Conservation (phyloP, 2,329 filamentous ascomycete species). For the Aschersonia sp. region DNA sequence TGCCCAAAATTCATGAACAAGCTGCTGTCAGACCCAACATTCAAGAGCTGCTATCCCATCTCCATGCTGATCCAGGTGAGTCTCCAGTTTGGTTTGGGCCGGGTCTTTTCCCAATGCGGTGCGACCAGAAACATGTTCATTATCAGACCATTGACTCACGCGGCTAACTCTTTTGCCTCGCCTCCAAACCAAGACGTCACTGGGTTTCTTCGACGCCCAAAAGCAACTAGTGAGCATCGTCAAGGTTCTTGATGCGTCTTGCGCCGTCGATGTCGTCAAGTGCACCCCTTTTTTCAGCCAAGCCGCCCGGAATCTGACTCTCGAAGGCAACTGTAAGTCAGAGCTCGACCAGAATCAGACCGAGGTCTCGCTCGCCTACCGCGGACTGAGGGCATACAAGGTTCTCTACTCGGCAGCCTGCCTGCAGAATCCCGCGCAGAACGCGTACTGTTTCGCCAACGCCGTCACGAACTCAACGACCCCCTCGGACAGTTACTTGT, state of each 20-base stretch:
- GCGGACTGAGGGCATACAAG: conserved; percentile 63
- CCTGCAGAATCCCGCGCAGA: conserved; percentile 49
- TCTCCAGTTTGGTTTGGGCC: not conserved
- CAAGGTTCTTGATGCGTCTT: conserved; percentile 65
- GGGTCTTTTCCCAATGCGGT: no score
- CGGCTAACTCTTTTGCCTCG: not conserved
- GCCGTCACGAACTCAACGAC: conserved; percentile 64
- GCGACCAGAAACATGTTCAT: no score
- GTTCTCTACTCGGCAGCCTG: conserved; percentile 71
- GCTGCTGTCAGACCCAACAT: conserved; percentile 51
- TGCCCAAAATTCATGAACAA: conserved; percentile 55
- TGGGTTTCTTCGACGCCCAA: conserved; percentile 67
- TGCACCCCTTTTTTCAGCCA: conserved; percentile 53
- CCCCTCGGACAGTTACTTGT: conserved; percentile 63
- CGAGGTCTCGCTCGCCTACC: conserved; percentile 58
- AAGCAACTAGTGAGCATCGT: conserved; percentile 60
- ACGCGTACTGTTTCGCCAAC: conserved; percentile 68
- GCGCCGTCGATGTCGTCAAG: conserved; percentile 46
- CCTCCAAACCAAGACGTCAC: conserved; percentile 47
- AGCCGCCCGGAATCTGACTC: conserved; percentile 51
- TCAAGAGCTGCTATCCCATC: conserved; percentile 65
- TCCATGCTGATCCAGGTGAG: conserved; percentile 69
- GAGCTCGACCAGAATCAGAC: conserved; percentile 57
- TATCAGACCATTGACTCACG: not conserved
- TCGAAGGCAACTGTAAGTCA: conserved; percentile 48